phyloP scores from a whole-genome alignment of 306 rosid species.

The Arachis hypogaea region DNA sequence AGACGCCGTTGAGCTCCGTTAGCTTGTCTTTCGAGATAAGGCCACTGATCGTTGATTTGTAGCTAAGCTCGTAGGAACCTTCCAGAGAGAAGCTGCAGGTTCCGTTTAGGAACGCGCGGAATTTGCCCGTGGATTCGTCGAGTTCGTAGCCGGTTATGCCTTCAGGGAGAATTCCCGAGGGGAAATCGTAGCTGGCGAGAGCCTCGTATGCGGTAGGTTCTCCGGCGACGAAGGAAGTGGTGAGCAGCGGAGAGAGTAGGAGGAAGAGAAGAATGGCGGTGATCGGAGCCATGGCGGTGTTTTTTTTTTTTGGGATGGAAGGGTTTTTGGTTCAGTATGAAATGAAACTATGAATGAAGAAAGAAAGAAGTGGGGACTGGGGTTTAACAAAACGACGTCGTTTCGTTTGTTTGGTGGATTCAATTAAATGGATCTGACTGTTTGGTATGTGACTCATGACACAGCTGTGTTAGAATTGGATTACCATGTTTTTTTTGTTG shows the following conservation, averaged over 20 bases:
- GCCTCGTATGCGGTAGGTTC: slow-evolving; percentile 57
- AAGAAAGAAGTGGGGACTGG: neutral
- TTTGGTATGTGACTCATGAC: neutral
- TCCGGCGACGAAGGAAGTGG: neutral
- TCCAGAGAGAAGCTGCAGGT: slow-evolving; percentile 75
- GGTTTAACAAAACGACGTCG: neutral
- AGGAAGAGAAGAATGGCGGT: slow-evolving; percentile 21
- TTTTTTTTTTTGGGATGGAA: neutral
- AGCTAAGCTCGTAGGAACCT: slow-evolving; percentile 68
- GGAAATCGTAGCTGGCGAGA: slow-evolving; percentile 57
- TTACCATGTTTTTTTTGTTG: too few relatives aligned
- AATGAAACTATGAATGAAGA: neutral
- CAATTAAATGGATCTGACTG: neutral
- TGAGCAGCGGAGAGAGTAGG: neutral
- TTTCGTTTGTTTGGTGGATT: neutral
- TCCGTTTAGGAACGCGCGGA: slow-evolving; percentile 56
- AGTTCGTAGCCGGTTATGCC: slow-evolving; percentile 60
- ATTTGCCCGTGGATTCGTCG: slow-evolving; percentile 53
- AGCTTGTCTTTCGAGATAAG: slow-evolving; percentile 54
- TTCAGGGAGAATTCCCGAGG: slow-evolving; percentile 74
- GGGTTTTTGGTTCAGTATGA: neutral
- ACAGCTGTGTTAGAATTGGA: neutral
- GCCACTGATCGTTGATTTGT: slow-evolving; percentile 72
- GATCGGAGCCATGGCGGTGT: slow-evolving; percentile 26
- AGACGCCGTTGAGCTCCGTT: slow-evolving; percentile 59